These are phyloP conservation scores for Penicillium coffeae DNA, from an alignment of 495 filamentous ascomycete genomes.

Conservation along the genomic window DNA sequence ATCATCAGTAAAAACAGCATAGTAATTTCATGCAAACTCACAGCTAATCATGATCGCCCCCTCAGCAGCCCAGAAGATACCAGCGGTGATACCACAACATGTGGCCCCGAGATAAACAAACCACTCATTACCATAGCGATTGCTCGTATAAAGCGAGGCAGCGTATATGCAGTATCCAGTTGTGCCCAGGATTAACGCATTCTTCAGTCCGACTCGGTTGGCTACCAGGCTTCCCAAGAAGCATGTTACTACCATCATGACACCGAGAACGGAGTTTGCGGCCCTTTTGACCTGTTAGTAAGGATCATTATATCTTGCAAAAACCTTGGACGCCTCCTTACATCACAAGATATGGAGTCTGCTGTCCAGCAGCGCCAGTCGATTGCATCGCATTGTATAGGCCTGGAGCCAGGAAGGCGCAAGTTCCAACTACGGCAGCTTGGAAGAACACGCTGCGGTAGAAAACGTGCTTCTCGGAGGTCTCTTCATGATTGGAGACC, in stretches of 20 bases:
- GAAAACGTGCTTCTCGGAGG: constrained; percentile 37
- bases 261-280: constrained; percentile 60
- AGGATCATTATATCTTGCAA: no score
- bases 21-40: no score
- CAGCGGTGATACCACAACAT: constrained; percentile 61
- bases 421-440: constrained; percentile 38
- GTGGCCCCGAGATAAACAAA: constrained; percentile 58
- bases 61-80: constrained; percentile 63
- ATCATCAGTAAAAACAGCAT: no score
- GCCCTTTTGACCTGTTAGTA: no score
- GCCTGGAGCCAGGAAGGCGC: constrained; percentile 35
- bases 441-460: constrained; percentile 58
- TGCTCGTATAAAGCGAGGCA: constrained; percentile 62
- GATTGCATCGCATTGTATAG: constrained; percentile 60
- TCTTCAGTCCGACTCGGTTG: constrained; percentile 59
- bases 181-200: constrained; percentile 56
- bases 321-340: no score
- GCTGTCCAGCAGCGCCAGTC: constrained; percentile 58
- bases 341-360: constrained; percentile 54
- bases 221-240: constrained; percentile 51
- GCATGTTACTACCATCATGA: constrained; percentile 52
- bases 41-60: no score
- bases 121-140: constrained; percentile 62
- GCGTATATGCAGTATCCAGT: constrained; percentile 36
- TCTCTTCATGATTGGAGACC: no score